Percentiles rank a stretch among this genome's conserved stretches.
These are phyloP conservation scores for Achaetomiella virescens DNA, from an alignment of 495 filamentous ascomycete species.

Conservation along the genomic window DNA sequence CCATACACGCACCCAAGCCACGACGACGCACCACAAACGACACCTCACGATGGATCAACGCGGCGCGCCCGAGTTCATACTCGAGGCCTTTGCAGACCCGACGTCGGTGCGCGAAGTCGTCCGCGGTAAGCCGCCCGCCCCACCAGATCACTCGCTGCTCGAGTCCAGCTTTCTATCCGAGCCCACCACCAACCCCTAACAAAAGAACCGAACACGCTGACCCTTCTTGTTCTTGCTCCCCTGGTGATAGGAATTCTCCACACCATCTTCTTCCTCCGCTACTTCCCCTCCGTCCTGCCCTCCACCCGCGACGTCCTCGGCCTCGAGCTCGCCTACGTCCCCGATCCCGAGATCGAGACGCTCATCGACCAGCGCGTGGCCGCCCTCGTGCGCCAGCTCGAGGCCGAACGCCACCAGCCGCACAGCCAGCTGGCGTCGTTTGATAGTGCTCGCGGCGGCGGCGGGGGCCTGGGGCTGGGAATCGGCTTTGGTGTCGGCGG, in stretches of 20 bases:
- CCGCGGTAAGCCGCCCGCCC: conserved; percentile 57
- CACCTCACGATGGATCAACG: conserved; percentile 43
- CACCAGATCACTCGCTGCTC: conserved; percentile 2
- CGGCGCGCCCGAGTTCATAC: conserved; percentile 70
- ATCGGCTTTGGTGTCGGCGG: not conserved
- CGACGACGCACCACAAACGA: not conserved
- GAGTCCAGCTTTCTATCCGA: too few relatives aligned
- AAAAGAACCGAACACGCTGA: not conserved
- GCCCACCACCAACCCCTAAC: not conserved
- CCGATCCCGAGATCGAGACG: conserved; percentile 84
- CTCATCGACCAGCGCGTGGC: conserved; percentile 83
- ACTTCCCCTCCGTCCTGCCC: conserved; percentile 83
- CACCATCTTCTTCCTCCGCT: conserved; percentile 98
- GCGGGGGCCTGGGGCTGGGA: too few relatives aligned
- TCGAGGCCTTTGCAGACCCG: conserved; percentile 79
- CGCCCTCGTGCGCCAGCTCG: conserved; percentile 62
- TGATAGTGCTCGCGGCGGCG: conserved; percentile 9
- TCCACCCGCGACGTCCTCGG: conserved; percentile 85
- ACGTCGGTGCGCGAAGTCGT: conserved; percentile 82
- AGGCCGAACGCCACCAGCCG: conserved; percentile 38
- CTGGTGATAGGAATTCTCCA: conserved; percentile 71
- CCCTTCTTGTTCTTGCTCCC: not conserved
- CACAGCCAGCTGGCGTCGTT: conserved; percentile 5
- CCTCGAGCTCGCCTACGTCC: conserved; percentile 80
- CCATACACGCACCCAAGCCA: not conserved